Conservation (phyloP, 345 rosid genomes). For the Mercurialis annua region DNA sequence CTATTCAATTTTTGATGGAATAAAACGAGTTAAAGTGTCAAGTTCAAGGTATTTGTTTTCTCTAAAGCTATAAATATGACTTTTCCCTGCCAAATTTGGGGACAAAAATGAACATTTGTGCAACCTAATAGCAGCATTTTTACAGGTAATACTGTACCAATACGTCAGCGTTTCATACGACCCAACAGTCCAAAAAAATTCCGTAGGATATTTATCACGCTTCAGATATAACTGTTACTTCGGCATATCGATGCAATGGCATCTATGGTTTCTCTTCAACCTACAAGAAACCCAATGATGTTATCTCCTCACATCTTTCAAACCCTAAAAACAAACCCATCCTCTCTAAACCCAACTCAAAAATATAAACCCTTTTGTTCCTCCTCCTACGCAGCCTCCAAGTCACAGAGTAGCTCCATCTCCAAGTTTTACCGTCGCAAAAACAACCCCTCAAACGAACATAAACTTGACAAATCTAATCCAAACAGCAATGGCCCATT, state of each 20-base stretch:
- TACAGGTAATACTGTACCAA: too few species aligned
- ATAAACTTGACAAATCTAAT: background rate
- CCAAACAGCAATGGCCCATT: conserved; percentile 19
- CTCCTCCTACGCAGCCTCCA: conserved; percentile 25
- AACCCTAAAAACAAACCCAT: conserved; percentile 1
- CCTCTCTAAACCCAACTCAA: conserved; percentile 7
- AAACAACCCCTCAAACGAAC: conserved; percentile 11
- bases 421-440: conserved; percentile 34
- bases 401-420: conserved; percentile 16
- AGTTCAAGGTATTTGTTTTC: too few species aligned
- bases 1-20: too few species aligned
- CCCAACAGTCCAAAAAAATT: too few species aligned
- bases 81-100: too few species aligned
- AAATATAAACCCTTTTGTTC: conserved; percentile 26
- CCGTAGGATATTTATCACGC: too few species aligned
- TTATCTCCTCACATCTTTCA: conserved; percentile 9
- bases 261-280: conserved; percentile 23
- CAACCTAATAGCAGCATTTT: too few species aligned
- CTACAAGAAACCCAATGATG: conserved; percentile 16
- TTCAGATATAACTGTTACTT: too few species aligned
- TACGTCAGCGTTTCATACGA: too few species aligned
- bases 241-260: conserved; percentile 36
- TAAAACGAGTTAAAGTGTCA: too few species aligned
- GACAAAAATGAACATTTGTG: too few species aligned
- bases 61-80: too few species aligned